Evolutionary conservation across 805 yeast species (phyloP).

Genomic region (Myxozyma sirexii): DNA sequence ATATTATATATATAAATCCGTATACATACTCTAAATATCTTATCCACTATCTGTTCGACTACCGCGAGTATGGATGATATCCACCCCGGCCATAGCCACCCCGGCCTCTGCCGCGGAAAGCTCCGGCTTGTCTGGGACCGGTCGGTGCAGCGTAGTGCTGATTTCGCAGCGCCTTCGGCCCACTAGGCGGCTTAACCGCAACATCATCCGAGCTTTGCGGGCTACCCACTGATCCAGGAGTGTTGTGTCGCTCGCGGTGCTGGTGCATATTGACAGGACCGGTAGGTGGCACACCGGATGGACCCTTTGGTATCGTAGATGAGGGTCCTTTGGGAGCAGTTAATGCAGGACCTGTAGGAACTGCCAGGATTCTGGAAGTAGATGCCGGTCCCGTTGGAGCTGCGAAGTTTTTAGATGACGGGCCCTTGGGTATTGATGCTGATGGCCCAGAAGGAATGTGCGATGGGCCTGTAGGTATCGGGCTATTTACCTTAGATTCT

Average conservation of each 20-base stretch:
- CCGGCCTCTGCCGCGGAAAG: slow-evolving; percentile 9
- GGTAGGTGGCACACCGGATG: not conserved
- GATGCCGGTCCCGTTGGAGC: too few species aligned
- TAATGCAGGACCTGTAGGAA: slow-evolving; percentile 3
- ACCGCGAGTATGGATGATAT: slow-evolving; percentile 26
- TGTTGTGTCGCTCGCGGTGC: slow-evolving; percentile 1
- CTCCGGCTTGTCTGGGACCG: slow-evolving; percentile 12
- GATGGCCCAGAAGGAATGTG: slow-evolving; percentile 4
- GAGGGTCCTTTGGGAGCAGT: too few species aligned
- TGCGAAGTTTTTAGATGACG: too few species aligned
- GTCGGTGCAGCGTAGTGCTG: slow-evolving; percentile 9
- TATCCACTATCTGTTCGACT: not conserved
- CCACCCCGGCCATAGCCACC: slow-evolving; percentile 13
- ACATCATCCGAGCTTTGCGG: not conserved
- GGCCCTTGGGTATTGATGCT: not conserved
- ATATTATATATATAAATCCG: not conserved
- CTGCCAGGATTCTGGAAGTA: not conserved
- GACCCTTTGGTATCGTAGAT: slow-evolving; percentile 1
- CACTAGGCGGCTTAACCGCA: slow-evolving; percentile 15
- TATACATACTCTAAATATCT: not conserved
- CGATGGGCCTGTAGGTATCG: not conserved
- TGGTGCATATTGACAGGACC: not conserved
- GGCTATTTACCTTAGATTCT: not conserved
- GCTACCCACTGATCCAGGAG: not conserved
- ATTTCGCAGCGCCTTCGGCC: slow-evolving; percentile 17